These are phyloP conservation scores for Ajuga reptans DNA, from an alignment of 305 asterid genomes.

Conservation along the genomic window DNA sequence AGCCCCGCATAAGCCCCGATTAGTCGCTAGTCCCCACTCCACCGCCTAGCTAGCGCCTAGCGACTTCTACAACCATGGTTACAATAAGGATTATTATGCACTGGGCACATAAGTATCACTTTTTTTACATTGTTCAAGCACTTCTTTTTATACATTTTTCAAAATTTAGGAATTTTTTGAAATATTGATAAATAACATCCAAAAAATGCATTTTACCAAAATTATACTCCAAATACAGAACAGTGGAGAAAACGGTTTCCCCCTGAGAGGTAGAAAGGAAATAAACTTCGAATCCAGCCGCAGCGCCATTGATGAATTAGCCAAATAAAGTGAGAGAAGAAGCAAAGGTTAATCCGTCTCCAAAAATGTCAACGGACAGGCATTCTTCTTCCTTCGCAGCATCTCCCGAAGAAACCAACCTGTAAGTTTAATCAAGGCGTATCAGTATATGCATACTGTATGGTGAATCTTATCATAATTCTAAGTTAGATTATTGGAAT, in stretches of 20 bases:
- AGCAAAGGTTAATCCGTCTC: background rate
- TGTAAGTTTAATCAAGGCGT: slow-evolving; percentile 34
- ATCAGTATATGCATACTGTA: background rate
- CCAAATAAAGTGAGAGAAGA: slow-evolving; percentile 12
- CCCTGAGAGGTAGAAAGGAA: background rate
- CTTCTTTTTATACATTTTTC: no score
- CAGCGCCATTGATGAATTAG: slow-evolving; percentile 17
- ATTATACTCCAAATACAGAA: no score
- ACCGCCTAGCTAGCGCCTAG: no score
- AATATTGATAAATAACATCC: no score
- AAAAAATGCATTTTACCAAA: no score
- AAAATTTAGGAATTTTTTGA: no score
- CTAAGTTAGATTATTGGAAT: background rate
- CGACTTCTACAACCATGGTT: no score
- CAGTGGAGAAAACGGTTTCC: slow-evolving; percentile 4
- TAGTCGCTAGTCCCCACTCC: no score
- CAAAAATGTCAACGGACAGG: slow-evolving; percentile 43
- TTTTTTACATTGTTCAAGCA: no score
- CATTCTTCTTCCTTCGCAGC: slow-evolving; percentile 39
- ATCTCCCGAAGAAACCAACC: slow-evolving; percentile 53
- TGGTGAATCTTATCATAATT: background rate
- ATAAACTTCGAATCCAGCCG: slow-evolving; percentile 13
- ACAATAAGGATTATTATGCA: no score
- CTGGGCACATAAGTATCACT: no score
- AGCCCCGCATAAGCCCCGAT: no score